Evolutionary conservation across 169 alveolate species (phyloP), one percentile per base, ranked within the genome.

Genomic region (Miamiensis avidus): DNA sequence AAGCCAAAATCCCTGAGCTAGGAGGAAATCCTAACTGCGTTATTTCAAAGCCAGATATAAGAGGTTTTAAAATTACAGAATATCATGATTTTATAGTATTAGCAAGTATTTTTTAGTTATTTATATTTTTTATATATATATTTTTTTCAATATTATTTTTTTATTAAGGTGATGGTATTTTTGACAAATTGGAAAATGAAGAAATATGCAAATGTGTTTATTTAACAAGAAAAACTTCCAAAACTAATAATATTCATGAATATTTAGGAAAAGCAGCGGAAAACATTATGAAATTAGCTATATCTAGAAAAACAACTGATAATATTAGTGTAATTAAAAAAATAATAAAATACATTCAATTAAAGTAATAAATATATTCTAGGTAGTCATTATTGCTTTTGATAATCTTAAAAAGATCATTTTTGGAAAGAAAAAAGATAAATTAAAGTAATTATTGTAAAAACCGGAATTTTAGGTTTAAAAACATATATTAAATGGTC

Each of bases 161-260:
- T n/a, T n/a, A n/a, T n/a, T n/a, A n/a, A 79, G 87, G 91, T 91
- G 96, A 93, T 81, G 96, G 96, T 29, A 89, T 93, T 6, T 93
- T 86, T 72, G 96, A 93, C 74, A 87, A 84, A 65, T 26, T 90
- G 34, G 74, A 82, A 33, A 93, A 82, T 31, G 73, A 86, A 85
- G 96, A 93, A 82, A 85, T 92, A 1, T 81, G 89, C 20, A 73
- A 89, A 75, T 73, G 82, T 33, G 89, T 86, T 27, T 76, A 82
- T 65, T 72, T 83, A 49, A 49, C 4, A 11, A 49, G 69, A 15
- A 29, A 34, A 20, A 89, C 83, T 16, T 26, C 31, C n/a, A 25
- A 77, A 74, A 33, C 76, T 34, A 31, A 79, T 20, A 85, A 94
- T 75, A 64, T 84, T 28, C 94, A 93, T 78, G 34, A 85, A 25